Base-by-base conservation (phyloP, 2,329 filamentous ascomycete species). In the Calonectria leucothoes region DNA sequence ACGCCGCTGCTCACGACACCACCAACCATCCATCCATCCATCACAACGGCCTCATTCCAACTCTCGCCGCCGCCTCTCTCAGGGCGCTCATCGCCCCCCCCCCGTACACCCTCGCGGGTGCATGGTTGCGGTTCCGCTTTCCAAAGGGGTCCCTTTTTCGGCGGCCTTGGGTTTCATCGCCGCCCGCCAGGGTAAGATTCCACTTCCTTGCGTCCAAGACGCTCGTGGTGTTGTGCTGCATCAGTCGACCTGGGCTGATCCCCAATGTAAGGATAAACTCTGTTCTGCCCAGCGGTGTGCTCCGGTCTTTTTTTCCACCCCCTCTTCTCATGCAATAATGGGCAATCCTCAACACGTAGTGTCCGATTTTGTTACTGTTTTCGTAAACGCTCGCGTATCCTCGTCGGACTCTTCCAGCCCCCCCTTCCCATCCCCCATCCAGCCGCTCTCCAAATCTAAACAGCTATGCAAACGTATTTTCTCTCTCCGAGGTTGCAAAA, bases 111-210 rank as follows among this genome's bases (percentile, higher is more conserved):
- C 27, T 61, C 14, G 51, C 25, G 33, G 20, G 52, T 49, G 63
- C 70, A 66, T 27, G 64, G 35, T 55, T 67, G 65, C 65, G 65
- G 65, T 55, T 72, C 70, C 70, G 65, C 57, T 51, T 33, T 39
- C 39, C 48, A 51, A 31, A 12, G 25, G 25, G n/a, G 10, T 31
- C 29, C 45, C 29, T 64, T 39, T 39, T 37, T 67, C n/a, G 51
- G 25, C 23, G n/a, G 29, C n/a, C 25, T 27, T 31, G 45, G 63
- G 61, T 55, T 51, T 52, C 69, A 61, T 51, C 33, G 42, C 67
- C 42, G 52, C 52, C 69, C 64, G 33, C 51, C 45, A 63, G 52
- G 55, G 37, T 61, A 33, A 39, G 49, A 71, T 71, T 71, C 69
- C 69, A 71, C 69, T 71, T 63, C 29, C 63, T 51, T 71, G 69